Evolutionary conservation across 2,329 filamentous ascomycete species (phyloP), one percentile per base, ranked within the genome.

Genomic region (Neofusicoccum parvum): DNA sequence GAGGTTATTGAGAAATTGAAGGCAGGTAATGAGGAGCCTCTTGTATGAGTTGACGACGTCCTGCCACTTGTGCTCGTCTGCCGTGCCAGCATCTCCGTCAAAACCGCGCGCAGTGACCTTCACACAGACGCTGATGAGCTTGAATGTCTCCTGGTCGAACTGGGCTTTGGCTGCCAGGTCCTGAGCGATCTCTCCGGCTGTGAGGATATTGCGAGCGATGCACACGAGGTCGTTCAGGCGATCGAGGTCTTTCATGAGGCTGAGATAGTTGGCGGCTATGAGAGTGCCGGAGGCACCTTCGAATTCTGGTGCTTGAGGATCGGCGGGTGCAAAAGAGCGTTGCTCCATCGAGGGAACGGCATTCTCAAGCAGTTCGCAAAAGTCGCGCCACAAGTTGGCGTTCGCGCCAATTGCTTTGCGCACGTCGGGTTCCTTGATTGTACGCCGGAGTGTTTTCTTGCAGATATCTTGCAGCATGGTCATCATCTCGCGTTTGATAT

Each of bases 1-100:
- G 56, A 89, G 83, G 68, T 89, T 89, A 76, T 89, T 88, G 64
- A 89, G 76, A 69, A 88, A 88, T 72, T 89, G 87, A n/a, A 90
- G 79, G 67, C 85, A 86, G 2, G 86, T 88, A 64, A 89, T 88
- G 70, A 89, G 79, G 17, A 89, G 78, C 70, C 87, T 86, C 76
- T 90, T 89, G 76, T 88, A 89, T 3, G 86, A 83, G 71, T 87
- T 88, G 67, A 89, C 86, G 64, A 88, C 85, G 74, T 83, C 85
- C 75, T 88, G 86, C 86, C 87, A 89, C 69, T 86, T 85, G 69
- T 88, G 86, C 74, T 89, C 86, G 65, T 88, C 86, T 62, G 84
- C 80, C 4, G 84, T 83, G 66, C 86, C 85, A 5, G 86, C 84
- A 72, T 88, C 86, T 37, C 87, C 87, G 74, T 89, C 87, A 68